phyloP scores from a whole-genome alignment of 768 basidiomycete species.

The Neoboletus magnificus region DNA sequence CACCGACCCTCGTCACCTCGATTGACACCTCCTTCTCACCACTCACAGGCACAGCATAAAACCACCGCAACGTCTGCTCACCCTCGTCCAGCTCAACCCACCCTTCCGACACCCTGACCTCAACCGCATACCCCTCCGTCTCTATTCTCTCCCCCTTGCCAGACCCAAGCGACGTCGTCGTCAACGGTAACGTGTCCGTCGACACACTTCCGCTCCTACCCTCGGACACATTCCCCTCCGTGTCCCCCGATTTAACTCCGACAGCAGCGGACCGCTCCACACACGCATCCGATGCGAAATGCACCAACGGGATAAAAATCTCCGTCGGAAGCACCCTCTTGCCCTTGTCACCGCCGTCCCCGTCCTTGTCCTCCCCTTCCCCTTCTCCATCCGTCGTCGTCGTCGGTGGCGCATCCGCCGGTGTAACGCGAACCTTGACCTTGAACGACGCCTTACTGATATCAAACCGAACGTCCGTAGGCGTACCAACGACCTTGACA shows the following conservation, averaged over 20 bases:
- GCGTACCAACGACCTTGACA: conserved; percentile 64
- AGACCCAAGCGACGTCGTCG: neutral
- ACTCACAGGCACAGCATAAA: conserved; percentile 35
- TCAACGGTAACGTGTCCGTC: conserved; percentile 10
- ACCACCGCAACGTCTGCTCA: conserved; percentile 53
- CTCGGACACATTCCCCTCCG: neutral
- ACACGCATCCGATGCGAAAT: conserved; percentile 59
- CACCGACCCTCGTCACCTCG: conserved; percentile 40
- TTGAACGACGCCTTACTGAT: conserved; percentile 67
- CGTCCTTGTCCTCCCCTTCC: neutral
- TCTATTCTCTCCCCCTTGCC: conserved; percentile 9
- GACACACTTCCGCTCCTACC: conserved; percentile 10
- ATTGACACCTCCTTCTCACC: conserved; percentile 36
- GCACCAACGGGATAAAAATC: conserved; percentile 86
- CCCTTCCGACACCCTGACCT: conserved; percentile 46
- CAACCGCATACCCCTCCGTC: conserved; percentile 35
- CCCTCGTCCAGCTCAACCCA: conserved; percentile 44
- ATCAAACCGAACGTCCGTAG: conserved; percentile 70
- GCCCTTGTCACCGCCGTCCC: conserved; percentile 17
- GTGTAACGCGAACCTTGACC: conserved; percentile 58
- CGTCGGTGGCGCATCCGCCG: conserved; percentile 47
- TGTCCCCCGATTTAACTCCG: neutral
- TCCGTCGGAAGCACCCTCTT: conserved; percentile 63
- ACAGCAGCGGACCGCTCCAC: conserved; percentile 20
- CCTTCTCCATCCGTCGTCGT: neutral